Conservation (phyloP, 2,329 filamentous ascomycete species). For the Xylaria sp. region DNA sequence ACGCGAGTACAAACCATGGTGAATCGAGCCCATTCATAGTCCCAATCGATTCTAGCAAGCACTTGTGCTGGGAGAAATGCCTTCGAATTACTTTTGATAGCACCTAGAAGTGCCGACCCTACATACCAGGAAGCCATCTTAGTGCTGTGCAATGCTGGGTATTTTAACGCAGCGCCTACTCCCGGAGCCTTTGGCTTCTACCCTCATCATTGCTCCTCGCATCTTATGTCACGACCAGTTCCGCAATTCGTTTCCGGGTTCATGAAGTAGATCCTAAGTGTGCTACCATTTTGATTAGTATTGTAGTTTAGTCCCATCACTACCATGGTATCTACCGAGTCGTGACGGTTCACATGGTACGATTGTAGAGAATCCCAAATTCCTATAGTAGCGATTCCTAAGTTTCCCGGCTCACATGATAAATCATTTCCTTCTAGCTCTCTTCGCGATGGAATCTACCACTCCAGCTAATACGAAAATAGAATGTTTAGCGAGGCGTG, state of each 20-base stretch:
- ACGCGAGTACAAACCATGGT: neutral
- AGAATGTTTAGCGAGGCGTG: no score
- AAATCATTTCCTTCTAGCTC: no score
- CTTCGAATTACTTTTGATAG: neutral
- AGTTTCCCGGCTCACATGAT: no score
- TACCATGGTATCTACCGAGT: no score
- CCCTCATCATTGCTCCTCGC: neutral
- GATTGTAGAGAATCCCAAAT: no score
- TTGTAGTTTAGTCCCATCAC: no score
- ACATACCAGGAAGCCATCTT: neutral
- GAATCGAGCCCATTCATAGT: neutral
- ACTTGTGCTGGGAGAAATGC: neutral
- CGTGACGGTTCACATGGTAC: no score
- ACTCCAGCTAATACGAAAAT: no score
- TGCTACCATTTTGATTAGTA: no score
- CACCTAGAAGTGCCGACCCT: no score
- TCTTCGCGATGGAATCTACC: no score
- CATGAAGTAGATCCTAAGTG: neutral
- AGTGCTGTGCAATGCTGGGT: neutral
- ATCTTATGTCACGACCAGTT: neutral
- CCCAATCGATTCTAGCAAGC: neutral
- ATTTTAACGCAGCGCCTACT: neutral
- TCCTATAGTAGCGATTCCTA: no score
- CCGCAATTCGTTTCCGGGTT: neutral
- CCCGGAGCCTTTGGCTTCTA: neutral